phyloP scores from a whole-genome alignment of 2,329 filamentous ascomycete genomes.

The Fusarium tjaetaba region DNA sequence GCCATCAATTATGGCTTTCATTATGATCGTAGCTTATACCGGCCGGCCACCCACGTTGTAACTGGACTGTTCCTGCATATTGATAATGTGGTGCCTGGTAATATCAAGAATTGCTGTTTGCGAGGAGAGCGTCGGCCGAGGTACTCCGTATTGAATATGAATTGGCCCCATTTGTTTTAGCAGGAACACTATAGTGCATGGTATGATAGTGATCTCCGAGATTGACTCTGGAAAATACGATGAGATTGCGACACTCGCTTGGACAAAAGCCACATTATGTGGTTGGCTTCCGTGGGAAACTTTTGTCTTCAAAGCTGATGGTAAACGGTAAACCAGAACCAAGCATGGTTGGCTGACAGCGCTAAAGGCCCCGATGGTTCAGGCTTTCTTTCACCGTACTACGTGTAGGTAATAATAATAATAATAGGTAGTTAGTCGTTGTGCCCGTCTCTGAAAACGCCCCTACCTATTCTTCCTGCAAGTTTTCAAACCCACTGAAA shows the following conservation, averaged over 20 bases:
- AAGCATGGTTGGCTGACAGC: slow-evolving; percentile 21
- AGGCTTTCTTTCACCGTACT: slow-evolving; percentile 18
- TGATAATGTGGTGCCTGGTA: slow-evolving; percentile 25
- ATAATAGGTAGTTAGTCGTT: background rate
- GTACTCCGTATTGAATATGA: background rate
- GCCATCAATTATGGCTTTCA: slow-evolving; percentile 28
- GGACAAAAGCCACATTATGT: slow-evolving; percentile 35
- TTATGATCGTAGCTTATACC: slow-evolving; percentile 20
- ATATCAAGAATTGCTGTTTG: slow-evolving; percentile 28
- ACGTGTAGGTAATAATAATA: background rate
- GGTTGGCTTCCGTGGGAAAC: slow-evolving; percentile 27
- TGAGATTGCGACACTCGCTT: slow-evolving; percentile 25
- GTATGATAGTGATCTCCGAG: slow-evolving; percentile 32
- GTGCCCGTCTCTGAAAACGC: slow-evolving; percentile 37
- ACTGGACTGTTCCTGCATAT: slow-evolving; percentile 30
- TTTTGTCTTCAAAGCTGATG: slow-evolving; percentile 23
- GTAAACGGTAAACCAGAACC: slow-evolving; percentile 16
- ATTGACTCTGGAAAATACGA: slow-evolving; percentile 17
- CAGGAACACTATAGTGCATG: slow-evolving; percentile 6
- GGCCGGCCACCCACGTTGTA: slow-evolving; percentile 24
- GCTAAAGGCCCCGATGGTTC: slow-evolving; percentile 37
- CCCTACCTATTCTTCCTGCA: slow-evolving; percentile 25
- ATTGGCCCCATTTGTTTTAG: slow-evolving; percentile 3
- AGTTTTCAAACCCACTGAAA: slow-evolving; percentile 12
- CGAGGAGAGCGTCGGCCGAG: slow-evolving; percentile 4